Base-by-base conservation (phyloP, 2,329 filamentous ascomycete genomes). In the Trichoderma asperellum region DNA sequence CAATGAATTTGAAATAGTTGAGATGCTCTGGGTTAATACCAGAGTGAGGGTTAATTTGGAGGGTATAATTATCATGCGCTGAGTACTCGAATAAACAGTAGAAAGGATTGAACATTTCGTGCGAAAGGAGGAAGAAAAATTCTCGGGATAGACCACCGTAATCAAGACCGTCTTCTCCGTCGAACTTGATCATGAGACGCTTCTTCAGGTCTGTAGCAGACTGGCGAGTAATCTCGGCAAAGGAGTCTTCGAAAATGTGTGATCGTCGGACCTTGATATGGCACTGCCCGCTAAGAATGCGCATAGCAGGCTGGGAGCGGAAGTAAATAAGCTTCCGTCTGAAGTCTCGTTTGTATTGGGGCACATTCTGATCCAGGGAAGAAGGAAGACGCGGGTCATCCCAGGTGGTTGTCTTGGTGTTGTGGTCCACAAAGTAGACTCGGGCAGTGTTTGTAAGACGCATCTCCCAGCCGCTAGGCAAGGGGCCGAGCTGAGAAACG, bases 91-190 rank as follows among this genome's bases (percentile, higher is more conserved):
- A 99, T 66, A 99, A 86, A 80, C 96, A 99, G 84, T 99, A 99
- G 83, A 99, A 99, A 37, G 96, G 96, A 81, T 99, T 99, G 85
- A 99, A 99, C 96, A 99, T 99, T 84, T 99, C 96, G 83, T 99
- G 96, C 18, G 95, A 98, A 68, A 99, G 88, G 52, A 99, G 85
- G 89, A 99, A 99, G 86, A 99, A 99, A 85, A 99, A 99, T 82
- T 99, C 96, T 87, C 94, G 88, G 43, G 96, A 99, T 68, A 99
- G 87, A 86, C 96, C 96, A 80, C 96, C 96, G 77, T 99, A 99
- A 82, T 99, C 96, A 71, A 99, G 84, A 82, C 96, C 96, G 76
- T 99, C 96, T 83, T 99, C 96, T 60, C 96, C 96, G 74, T 99
- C 96, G 75, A 99, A 99, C 83, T 99, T 99, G 82, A 99, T 97